phyloP scores from a whole-genome alignment of 179 eudicot species.

The Gypsophila paniculata region DNA sequence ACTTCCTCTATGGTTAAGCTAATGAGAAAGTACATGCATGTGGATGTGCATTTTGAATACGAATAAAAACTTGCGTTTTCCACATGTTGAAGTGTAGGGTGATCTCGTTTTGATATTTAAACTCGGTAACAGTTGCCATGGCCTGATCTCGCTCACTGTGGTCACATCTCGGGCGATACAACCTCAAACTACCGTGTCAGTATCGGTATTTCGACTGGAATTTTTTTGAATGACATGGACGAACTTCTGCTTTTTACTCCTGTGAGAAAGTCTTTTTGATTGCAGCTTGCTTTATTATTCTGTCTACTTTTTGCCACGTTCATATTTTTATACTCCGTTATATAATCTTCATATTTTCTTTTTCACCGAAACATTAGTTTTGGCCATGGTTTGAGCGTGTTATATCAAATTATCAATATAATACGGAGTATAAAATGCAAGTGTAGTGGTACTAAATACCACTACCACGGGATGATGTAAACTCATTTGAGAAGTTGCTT shows the following conservation, averaged over 20 bases:
- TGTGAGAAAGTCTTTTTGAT: neutral
- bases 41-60: conserved; percentile 71
- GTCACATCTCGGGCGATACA: no score
- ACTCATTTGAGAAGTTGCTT: no score
- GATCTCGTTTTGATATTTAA: neutral
- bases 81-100: conserved; percentile 8
- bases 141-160: no score
- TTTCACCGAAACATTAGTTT: no score
- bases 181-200: no score
- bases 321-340: neutral
- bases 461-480: no score
- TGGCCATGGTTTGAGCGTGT: no score
- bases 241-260: conserved; percentile 2
- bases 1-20: conserved; percentile 70
- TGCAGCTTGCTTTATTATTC: neutral
- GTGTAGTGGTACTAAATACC: no score
- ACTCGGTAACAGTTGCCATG: no score
- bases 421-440: no score
- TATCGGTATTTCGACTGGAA: no score
- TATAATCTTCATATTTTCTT: neutral
- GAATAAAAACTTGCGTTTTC: conserved; percentile 38
- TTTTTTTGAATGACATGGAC: conserved; percentile 22
- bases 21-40: conserved; percentile 66
- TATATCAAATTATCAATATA: no score
- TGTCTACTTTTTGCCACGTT: neutral